Evolutionary conservation across 805 yeast species (phyloP), one percentile per base, ranked within the genome.

Genomic region (Kodamaea restingae): DNA sequence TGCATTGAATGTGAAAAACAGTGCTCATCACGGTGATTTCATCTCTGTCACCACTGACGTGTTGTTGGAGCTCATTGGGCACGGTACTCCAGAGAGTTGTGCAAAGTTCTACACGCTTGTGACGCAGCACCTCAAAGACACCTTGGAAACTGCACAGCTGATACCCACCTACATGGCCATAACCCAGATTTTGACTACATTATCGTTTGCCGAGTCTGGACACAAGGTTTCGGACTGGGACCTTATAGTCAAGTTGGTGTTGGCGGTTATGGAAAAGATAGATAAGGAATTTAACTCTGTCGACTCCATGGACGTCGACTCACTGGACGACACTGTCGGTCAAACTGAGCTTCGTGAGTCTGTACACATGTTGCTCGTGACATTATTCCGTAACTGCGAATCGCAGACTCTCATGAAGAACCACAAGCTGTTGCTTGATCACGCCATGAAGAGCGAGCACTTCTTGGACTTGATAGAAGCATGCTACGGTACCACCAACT

Each of bases 151-250:
- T 11, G 29, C 14, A 2, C 21, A 22, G 2, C 17, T 27, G 15
- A 29, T 36, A n/a, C 27, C 39, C 12, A 25, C 43, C 4, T 41
- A 44, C 20, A 41, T 43, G 20, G 38, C 50, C 14, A 52, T 66
- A 4, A 40, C 63, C 3, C 73, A 70, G 45, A 39, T 80, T 2
- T 48, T 80, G 29, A 55, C 71, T 0, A 57, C 81, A 0, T 53
- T 83, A 36, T 55, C 71, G 0, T 84, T 81, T 58, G 79, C 85
- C 2, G 90, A 83, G 43, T 78, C 87, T 34, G 93, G 93, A 50
- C 73, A 60, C 43, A 81, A 80, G 50, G 70, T 82, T 3, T 51
- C 67, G 1, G 60, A 69, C 45, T 84, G 91, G 91, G 38, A 41
- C 2, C 43, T 48, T 3, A 34, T 68, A 2, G 40, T 60, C 10